phyloP scores from a whole-genome alignment of 2,329 filamentous ascomycete genomes.

The Trichoderma brevicompactum region DNA sequence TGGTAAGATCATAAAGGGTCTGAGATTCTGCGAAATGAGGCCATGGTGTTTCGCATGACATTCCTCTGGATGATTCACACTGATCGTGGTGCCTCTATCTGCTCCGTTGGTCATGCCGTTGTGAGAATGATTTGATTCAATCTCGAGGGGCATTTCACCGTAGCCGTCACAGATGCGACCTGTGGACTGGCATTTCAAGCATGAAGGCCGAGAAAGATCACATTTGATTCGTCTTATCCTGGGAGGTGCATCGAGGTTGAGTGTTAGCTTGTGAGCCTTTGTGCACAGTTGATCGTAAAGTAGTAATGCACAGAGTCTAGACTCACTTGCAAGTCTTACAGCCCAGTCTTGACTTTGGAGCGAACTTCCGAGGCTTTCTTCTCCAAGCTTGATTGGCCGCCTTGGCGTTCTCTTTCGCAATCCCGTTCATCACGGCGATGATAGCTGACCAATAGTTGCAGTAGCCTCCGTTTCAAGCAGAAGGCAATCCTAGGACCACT shows the following conservation, averaged over 20 bases:
- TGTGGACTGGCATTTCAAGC: conserved; percentile 2
- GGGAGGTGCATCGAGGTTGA: neutral
- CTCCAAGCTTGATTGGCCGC: conserved; percentile 11
- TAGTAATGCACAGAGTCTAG: neutral
- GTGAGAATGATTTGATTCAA: neutral
- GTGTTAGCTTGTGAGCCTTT: neutral
- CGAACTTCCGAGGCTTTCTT: conserved; percentile 17
- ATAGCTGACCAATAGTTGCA: neutral
- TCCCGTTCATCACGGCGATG: neutral
- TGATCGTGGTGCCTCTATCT: neutral
- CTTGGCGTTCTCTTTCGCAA: neutral
- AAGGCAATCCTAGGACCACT: neutral
- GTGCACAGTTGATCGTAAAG: neutral
- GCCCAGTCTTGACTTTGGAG: conserved; percentile 19
- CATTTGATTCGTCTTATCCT: conserved; percentile 11
- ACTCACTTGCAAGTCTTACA: conserved; percentile 22
- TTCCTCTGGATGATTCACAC: neutral
- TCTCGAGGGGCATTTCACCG: neutral
- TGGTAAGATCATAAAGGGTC: conserved; percentile 14
- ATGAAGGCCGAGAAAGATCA: conserved; percentile 11
- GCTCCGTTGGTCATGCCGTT: neutral
- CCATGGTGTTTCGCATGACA: neutral
- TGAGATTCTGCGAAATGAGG: neutral
- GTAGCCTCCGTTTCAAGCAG: neutral
- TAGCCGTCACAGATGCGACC: conserved; percentile 10